phyloP scores from a whole-genome alignment of 1,284 basidiomycete genomes.

The Melampsora occidentalis region DNA sequence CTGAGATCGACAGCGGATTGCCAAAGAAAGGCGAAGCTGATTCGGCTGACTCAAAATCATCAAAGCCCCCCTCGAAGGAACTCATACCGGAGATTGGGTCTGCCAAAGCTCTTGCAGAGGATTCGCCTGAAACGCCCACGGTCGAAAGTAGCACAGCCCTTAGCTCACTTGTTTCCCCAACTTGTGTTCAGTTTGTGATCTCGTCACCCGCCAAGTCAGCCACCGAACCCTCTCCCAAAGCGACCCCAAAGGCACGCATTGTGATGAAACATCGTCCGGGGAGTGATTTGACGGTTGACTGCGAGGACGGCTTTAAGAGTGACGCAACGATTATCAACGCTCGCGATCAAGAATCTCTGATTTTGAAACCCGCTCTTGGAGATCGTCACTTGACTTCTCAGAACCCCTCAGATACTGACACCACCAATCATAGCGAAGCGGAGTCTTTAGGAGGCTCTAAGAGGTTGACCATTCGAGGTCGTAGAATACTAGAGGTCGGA shows the following conservation, averaged over 20 bases:
- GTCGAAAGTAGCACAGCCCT: background rate
- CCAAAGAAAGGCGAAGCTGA: background rate
- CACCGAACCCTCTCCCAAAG: background rate
- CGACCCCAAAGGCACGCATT: background rate
- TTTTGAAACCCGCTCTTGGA: slow-evolving; percentile 6
- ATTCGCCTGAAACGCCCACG: background rate
- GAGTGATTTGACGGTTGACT: background rate
- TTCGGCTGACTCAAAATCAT: background rate
- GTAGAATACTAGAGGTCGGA: slow-evolving; percentile 22
- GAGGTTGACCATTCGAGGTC: slow-evolving; percentile 37
- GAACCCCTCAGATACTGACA: slow-evolving; percentile 30
- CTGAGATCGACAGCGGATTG: too few species aligned
- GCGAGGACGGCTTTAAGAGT: slow-evolving; percentile 30
- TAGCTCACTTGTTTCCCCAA: background rate
- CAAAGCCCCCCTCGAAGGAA: background rate
- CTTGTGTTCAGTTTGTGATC: background rate
- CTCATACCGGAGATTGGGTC: background rate
- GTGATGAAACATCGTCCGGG: background rate
- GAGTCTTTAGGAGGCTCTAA: slow-evolving; percentile 17
- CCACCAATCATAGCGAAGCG: slow-evolving; percentile 36
- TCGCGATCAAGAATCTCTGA: slow-evolving; percentile 8
- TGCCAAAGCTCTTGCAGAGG: background rate
- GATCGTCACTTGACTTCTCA: background rate
- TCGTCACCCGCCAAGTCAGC: background rate
- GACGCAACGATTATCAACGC: slow-evolving; percentile 40